Percentiles rank a stretch among this genome's conserved stretches.
Evolutionary conservation across 768 basidiomycete genomes (phyloP).

Genomic region (Naganishia vaughanmartiniae): DNA sequence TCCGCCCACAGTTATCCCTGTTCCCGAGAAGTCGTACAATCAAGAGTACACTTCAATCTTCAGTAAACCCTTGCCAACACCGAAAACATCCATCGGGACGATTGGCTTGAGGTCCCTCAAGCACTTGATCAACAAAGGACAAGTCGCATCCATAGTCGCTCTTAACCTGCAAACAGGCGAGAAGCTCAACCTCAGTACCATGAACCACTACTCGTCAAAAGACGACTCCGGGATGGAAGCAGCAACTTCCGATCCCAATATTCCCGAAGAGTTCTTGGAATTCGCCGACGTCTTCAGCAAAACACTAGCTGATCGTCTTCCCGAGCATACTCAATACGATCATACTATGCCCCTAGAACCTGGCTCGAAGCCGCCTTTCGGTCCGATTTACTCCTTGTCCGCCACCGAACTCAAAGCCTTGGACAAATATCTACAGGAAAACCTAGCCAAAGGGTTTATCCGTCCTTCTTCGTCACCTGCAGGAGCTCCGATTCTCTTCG

Average conservation of each 20-base stretch:
- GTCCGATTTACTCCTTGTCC: conserved; percentile 53
- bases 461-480: conserved; percentile 18
- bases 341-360: conserved; percentile 25
- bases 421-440: conserved; percentile 51
- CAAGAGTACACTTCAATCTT: conserved; percentile 9
- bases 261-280: conserved; percentile 27
- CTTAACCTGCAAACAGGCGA: conserved; percentile 11
- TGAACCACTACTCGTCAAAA: background rate
- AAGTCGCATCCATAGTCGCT: conserved; percentile 2
- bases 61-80: background rate
- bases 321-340: conserved; percentile 31
- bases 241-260: background rate
- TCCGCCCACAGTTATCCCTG: background rate
- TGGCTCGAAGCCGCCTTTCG: conserved; percentile 38
- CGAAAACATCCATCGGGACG: conserved; percentile 4
- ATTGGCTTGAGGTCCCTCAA: conserved; percentile 10
- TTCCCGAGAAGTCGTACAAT: conserved; percentile 3
- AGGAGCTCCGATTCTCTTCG: conserved; percentile 1
- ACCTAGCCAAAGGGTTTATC: conserved; percentile 42
- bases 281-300: conserved; percentile 31
- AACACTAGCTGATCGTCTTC: conserved; percentile 24
- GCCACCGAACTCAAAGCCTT: conserved; percentile 51
- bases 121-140: conserved; percentile 11
- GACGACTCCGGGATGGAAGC: background rate
- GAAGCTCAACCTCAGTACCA: conserved; percentile 1